Conservation (phyloP, 805 yeast genomes). For the Metschnikowia cerradonensis region DNA sequence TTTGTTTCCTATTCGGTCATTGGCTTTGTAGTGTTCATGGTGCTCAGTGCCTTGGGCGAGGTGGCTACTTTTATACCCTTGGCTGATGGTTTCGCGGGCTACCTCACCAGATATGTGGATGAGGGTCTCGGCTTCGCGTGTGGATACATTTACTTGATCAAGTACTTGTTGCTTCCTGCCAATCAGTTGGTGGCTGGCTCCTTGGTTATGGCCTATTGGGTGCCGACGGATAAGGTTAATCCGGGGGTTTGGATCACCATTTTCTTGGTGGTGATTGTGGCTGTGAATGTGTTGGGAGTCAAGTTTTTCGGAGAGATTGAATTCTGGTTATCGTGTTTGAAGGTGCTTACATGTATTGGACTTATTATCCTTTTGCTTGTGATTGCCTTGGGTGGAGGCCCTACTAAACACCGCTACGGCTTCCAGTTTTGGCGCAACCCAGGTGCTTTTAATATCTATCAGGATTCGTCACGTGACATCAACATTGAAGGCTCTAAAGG, state of each 20-base stretch:
- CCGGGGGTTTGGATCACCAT: slow-evolving; percentile 47
- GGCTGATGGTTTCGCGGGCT: slow-evolving; percentile 62
- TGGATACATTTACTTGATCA: slow-evolving; percentile 59
- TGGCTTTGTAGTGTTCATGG: slow-evolving; percentile 64
- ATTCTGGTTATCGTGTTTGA: slow-evolving; percentile 60
- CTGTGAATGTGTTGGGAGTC: slow-evolving; percentile 47
- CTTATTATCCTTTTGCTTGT: slow-evolving; percentile 59
- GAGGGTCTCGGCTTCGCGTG: slow-evolving; percentile 66
- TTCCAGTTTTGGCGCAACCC: slow-evolving; percentile 69
- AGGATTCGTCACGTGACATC: slow-evolving; percentile 37
- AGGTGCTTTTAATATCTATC: slow-evolving; percentile 54
- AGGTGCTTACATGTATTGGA: slow-evolving; percentile 64
- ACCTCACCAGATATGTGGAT: slow-evolving; percentile 61
- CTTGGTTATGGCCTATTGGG: slow-evolving; percentile 53
- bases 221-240: slow-evolving; percentile 40
- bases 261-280: slow-evolving; percentile 38
- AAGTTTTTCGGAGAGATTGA: slow-evolving; percentile 42
- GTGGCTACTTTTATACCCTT: slow-evolving; percentile 65
- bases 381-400: slow-evolving; percentile 76
- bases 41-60: slow-evolving; percentile 55
- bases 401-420: slow-evolving; percentile 68
- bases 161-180: slow-evolving; percentile 54
- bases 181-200: slow-evolving; percentile 64
- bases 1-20: slow-evolving; percentile 64
- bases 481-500: slow-evolving; percentile 44